phyloP scores from a whole-genome alignment of 2,329 filamentous ascomycete species.

The Fusarium sp. region DNA sequence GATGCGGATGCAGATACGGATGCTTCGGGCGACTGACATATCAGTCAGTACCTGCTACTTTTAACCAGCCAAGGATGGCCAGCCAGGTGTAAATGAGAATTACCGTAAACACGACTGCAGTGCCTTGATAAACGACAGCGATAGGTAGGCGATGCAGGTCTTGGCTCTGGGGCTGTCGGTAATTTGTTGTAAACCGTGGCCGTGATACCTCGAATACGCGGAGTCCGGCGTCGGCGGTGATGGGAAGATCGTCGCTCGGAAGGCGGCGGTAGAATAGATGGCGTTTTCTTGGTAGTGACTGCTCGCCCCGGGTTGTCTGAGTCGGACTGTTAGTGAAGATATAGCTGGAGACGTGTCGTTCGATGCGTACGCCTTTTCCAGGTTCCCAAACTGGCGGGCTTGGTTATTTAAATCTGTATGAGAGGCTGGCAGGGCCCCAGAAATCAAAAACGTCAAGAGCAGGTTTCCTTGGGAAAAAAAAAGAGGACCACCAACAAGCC shows the following conservation, averaged over 20 bases:
- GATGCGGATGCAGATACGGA: conserved; percentile 41
- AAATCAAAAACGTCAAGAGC: conserved; percentile 39
- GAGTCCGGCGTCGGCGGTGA: conserved; percentile 33
- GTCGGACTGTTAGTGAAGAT: conserved; percentile 16
- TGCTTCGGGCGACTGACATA: conserved; percentile 49
- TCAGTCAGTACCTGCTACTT: conserved; percentile 33
- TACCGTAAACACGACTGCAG: conserved; percentile 32
- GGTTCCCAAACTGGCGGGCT: conserved; percentile 30
- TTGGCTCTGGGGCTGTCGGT: conserved; percentile 39
- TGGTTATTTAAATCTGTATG: conserved; percentile 39
- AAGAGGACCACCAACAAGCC: conserved; percentile 43
- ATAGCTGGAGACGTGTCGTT: conserved; percentile 24
- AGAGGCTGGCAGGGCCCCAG: conserved; percentile 42
- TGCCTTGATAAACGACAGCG: conserved; percentile 34
- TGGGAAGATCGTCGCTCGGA: conserved; percentile 34
- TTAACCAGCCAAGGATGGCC: conserved; percentile 41
- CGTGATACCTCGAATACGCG: conserved; percentile 30
- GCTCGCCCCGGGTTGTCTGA: conserved; percentile 12
- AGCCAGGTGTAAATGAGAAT: conserved; percentile 33
- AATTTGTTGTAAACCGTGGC: conserved; percentile 27
- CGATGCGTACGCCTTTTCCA: conserved; percentile 9
- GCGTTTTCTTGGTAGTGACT: conserved; percentile 1
- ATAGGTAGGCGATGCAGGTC: conserved; percentile 25
- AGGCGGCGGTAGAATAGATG: conserved; percentile 19
- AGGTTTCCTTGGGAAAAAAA: conserved; percentile 45